Conservation (phyloP, 2,329 filamentous ascomycete species). For the Talaromyces pinophilus region DNA sequence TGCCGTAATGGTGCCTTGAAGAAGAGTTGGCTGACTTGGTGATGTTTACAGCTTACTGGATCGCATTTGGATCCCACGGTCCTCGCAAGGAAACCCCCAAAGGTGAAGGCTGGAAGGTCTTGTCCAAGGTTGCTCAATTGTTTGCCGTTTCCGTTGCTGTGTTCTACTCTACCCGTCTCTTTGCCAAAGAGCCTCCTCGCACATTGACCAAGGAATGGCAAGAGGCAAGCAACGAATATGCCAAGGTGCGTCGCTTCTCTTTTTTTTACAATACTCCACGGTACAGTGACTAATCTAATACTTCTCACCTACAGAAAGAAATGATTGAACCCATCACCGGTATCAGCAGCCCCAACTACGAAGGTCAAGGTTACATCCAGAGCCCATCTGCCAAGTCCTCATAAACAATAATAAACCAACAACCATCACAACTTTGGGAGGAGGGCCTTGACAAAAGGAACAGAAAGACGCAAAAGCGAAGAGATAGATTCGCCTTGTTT, state of each 20-base stretch:
- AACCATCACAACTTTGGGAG: background rate
- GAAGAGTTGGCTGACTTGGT: background rate
- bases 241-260: conserved; percentile 66
- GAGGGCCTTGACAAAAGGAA: background rate
- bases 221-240: conserved; percentile 89
- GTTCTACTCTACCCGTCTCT: conserved; percentile 71
- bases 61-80: conserved; percentile 95
- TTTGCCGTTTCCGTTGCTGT: conserved; percentile 66
- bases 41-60: conserved; percentile 79
- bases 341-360: conserved; percentile 76
- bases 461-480: background rate
- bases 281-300: background rate
- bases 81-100: conserved; percentile 81
- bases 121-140: conserved; percentile 70
- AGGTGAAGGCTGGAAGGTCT: conserved; percentile 78
- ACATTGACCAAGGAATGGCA: conserved; percentile 98
- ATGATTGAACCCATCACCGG: conserved; percentile 84
- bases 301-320: conserved; percentile 62
- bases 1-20: too few relatives aligned
- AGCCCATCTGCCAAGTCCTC: conserved; percentile 46
- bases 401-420: conserved; percentile 24
- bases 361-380: conserved; percentile 77
- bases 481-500: conserved; percentile 6
- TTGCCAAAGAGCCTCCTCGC: conserved; percentile 70
- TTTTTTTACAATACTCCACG: background rate